Evolutionary conservation across 495 filamentous ascomycete species (phyloP), one percentile per base, ranked within the genome.

Genomic region (Penicillium mononematosum): DNA sequence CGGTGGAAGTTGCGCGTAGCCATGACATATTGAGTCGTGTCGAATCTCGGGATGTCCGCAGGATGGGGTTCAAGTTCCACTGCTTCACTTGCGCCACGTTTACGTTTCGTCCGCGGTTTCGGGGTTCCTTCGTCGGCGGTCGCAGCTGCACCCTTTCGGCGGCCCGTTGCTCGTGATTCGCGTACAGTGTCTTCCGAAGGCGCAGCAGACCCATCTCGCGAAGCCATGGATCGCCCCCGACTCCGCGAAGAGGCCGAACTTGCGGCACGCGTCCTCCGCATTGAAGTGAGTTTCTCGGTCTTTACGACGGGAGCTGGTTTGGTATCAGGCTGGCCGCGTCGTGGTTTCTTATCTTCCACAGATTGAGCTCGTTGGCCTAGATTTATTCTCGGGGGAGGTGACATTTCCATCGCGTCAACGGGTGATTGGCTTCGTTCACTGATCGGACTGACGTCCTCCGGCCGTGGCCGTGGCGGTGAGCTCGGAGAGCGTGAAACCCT

Each of bases 1-100:
- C 88, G 83, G 53, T 87, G 81, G 71, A 96, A 95, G 25, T 87
- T 86, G 27, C 90, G 86, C 19, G 84, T 86, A 72, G 85, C 87
- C 38, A 88, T 73, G 17, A 91, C 84, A 55, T 85, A 80, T 3
- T 78, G 80, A 10, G 83, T 74, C 2, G 78, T 75, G 19, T 75
- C 73, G 14, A 75, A 65, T 22, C 65, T 75, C 34, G 69, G 71
- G 36, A 57, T 46, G 38, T 74, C 73, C 2, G 69, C 50, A 25
- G 63, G 66, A 22, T 61, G 39, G 17, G 60, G 59, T 48, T 75
- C 74, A 25, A 59, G 44, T 22, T 79, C 75, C 3, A 67, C 27
- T 6, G 60, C 56, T 58, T 77, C 76, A 53, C 73, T 74, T 8
- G 66, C 56, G 11, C 64, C 74, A 17, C 76, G 77, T 56, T 78